Conservation (phyloP, 768 basidiomycete species). For the button mushroom (Agaricus bisporus) region DNA sequence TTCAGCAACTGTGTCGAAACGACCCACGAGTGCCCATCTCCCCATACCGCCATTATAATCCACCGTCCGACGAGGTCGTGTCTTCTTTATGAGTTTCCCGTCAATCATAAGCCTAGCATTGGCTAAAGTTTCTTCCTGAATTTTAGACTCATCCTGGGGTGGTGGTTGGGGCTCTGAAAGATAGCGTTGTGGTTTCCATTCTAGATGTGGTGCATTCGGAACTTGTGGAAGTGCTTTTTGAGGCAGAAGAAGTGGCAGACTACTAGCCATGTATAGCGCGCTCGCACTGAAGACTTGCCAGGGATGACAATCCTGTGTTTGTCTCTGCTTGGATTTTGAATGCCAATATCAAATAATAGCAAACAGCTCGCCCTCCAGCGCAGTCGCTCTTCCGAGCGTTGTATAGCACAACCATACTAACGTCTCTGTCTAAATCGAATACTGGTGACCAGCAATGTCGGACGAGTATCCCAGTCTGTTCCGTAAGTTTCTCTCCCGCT, state of each 20-base stretch:
- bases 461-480: constrained; percentile 82
- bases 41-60: constrained; percentile 90
- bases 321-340: not conserved
- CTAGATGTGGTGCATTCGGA: constrained; percentile 34
- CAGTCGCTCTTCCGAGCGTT: not conserved
- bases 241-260: constrained; percentile 54
- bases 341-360: not conserved
- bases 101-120: constrained; percentile 67
- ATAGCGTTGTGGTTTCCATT: constrained; percentile 76
- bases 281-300: not conserved
- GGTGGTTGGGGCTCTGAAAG: constrained; percentile 70
- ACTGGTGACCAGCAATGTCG: constrained; percentile 38
- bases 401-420: not conserved
- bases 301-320: not conserved
- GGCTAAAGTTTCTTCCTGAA: constrained; percentile 76
- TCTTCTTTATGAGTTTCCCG: constrained; percentile 84
- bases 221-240: constrained; percentile 29
- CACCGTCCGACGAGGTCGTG: constrained; percentile 87
- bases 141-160: constrained; percentile 69
- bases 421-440: no score
- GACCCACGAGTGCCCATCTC: constrained; percentile 75
- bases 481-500: constrained; percentile 44
- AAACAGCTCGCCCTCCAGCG: not conserved
- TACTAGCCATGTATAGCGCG: constrained; percentile 14
- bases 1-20: not conserved